Base-by-base conservation (phyloP, 2,329 filamentous ascomycete genomes). In the Xylariaceae sp. region DNA sequence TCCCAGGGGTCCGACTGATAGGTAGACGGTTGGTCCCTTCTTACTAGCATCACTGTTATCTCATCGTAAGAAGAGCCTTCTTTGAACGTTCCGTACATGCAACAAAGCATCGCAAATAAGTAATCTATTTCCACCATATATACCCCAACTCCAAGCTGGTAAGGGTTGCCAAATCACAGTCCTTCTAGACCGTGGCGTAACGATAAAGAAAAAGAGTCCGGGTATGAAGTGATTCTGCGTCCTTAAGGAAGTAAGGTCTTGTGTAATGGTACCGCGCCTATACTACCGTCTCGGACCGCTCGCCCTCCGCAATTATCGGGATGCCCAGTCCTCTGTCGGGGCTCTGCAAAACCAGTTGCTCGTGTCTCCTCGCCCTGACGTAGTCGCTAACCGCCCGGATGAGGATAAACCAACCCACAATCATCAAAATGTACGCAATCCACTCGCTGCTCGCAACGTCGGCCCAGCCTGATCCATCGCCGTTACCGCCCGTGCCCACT, bases 361-460 rank as follows among this genome's bases (percentile, higher is more conserved):
- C 94, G 72, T 97, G 94, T 70, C 91, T 82, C 71, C 93, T 83
- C 44, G 92, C 94, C 66, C 87, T 85, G 63, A 97, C 76, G 72
- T 94, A 99, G 72, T 97, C 92, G 68, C 88, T 92, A 15, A 96
- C 86, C n/a, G 92, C 88, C 74, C 92, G 85, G 71, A 99, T 97
- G 63, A 99, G 79, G 63, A 99, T 92, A 71, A 97, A 97, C 94
- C 94, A 99, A 4, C 94, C 94, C 1, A 96, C 88, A 71, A 99
- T 90, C 94, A 99, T 99, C 52, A 99, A 76, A 13, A 89, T 80
- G 69, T 97, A 99, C 9, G 92, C 90, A 64, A 96, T 79, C 90
- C 90, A 97, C 72, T 97, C 92, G 64, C 83, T 88, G 55, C 87
- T 88, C 4, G 82, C 84, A 48, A 96, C 84, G 41, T 84, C 82